Evolutionary conservation across 352 stramenopile species (phyloP), one percentile per base, ranked within the genome.

Genomic region (Albugo laibachii): DNA sequence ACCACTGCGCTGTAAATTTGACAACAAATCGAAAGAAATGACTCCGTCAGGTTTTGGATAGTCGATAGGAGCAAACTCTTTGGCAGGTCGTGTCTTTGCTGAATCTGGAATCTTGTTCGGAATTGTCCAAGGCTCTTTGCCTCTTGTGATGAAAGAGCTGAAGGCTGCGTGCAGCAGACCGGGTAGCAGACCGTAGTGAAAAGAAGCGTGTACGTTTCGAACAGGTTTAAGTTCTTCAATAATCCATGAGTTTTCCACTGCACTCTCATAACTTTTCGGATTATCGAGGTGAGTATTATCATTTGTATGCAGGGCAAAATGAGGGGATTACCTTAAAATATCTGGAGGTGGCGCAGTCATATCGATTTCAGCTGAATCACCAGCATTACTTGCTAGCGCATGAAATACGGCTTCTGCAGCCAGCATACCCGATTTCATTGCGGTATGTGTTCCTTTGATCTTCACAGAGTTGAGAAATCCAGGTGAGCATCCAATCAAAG

Each of bases 401-500:
- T 97, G 85, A 61, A 96, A 97, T 34, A 93, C 67, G 24, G 93
- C 80, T 63, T 99, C 94, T 6, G 94, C 95, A 41, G 93, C 94
- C 27, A 98, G 63, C 78, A 98, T 98, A 40, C 94, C 95, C 42
- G 75, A 96, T 77, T 99, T 98, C 63, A 99, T 97, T 31, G 95
- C 95, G 39, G 93, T 98, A 71, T 99, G 95, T 34, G 87, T 94
- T 40, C 95, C 95, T 66, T 99, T 99, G 64, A 99, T 98, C 73
- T 99, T 99, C 14, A 98, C 91, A 10, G 81, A 75, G 64, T 99
- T 99, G 45, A 99, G 62, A 59, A 98, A 98, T 40, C 96, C 96
- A 45, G 95, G 94, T 48, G 80, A 93, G 61, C 95, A 99, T 20
- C 96, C 96, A 47, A 99, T 78, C 39, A 99, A 63, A 36, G 79